Conservation (phyloP, 1,139 yeast genomes). For the Candida sanyaensis region DNA sequence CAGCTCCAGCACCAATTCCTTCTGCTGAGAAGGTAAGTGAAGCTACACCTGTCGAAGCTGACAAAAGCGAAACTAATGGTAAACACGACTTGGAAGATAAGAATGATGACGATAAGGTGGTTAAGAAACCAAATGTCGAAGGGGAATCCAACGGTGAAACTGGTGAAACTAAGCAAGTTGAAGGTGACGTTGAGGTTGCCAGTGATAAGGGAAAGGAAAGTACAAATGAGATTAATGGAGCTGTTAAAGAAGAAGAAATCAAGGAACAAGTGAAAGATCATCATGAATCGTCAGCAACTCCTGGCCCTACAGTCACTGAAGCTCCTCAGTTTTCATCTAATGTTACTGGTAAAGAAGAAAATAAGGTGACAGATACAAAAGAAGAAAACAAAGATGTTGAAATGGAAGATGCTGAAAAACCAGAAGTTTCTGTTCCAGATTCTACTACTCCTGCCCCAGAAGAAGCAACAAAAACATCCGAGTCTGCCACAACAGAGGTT, state of each 20-base stretch:
- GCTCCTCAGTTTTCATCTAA: conserved; percentile 26
- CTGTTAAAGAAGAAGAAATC: neutral
- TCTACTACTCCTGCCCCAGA: conserved; percentile 5
- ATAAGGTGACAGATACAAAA: conserved; percentile 1
- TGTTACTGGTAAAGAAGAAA: conserved; percentile 20
- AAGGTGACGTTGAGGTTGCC: neutral
- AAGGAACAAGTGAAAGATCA: conserved; percentile 5
- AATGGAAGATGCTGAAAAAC: conserved; percentile 3
- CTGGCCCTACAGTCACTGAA: conserved; percentile 6
- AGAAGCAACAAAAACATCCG: conserved; percentile 7
- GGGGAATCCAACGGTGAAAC: conserved; percentile 4
- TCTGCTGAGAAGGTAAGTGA: neutral
- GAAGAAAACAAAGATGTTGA: conserved; percentile 3
- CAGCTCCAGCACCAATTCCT: conserved; percentile 3
- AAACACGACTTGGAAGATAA: conserved; percentile 46
- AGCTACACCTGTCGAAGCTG: conserved; percentile 7
- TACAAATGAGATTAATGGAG: conserved; percentile 2
- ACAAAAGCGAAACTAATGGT: conserved; percentile 7
- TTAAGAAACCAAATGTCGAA: conserved; percentile 16
- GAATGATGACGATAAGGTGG: conserved; percentile 15
- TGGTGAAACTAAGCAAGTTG: neutral
- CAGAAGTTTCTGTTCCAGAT: conserved; percentile 10
- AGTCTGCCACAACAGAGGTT: neutral
- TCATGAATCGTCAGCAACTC: conserved; percentile 11
- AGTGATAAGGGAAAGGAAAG: neutral